Evolutionary conservation across 768 basidiomycete genomes (phyloP).

Genomic region (Trametes maxima): DNA sequence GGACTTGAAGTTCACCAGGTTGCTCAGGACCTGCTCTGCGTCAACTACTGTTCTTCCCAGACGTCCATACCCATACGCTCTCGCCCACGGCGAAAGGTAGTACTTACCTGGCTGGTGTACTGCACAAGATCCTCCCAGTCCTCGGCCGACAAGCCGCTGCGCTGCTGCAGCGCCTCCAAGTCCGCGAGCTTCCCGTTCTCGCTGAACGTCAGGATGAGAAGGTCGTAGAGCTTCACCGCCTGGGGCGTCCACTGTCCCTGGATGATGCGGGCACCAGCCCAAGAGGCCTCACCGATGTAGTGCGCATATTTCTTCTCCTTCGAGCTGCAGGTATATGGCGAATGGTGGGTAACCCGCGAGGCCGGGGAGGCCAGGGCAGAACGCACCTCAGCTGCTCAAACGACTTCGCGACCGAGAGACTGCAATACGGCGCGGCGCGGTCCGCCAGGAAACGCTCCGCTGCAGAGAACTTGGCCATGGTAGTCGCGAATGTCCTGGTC

Average conservation of each 20-base stretch:
- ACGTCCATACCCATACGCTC: neutral
- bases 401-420: conserved; percentile 65
- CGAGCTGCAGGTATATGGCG: conserved; percentile 42
- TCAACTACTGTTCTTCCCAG: neutral
- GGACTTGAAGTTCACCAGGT: conserved; percentile 73
- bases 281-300: conserved; percentile 67
- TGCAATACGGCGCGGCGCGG: conserved; percentile 72
- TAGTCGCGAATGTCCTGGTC: conserved; percentile 23
- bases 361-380: neutral
- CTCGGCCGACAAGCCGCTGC: conserved; percentile 53
- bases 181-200: conserved; percentile 59
- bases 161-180: conserved; percentile 51
- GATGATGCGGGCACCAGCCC: conserved; percentile 85
- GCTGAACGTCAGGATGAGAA: conserved; percentile 71
- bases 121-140: conserved; percentile 75
- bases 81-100: neutral
- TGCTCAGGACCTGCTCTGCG: conserved; percentile 49
- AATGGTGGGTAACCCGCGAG: neutral
- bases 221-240: conserved; percentile 67
- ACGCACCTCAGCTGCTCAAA: conserved; percentile 68
- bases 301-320: conserved; percentile 83
- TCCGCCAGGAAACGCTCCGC: conserved; percentile 76
- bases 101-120: conserved; percentile 68
- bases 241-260: conserved; percentile 83
- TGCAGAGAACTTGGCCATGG: conserved; percentile 38